Evolutionary conservation across 768 basidiomycete genomes (phyloP), one percentile per base, ranked within the genome.

Genomic region (Lentinula sp.): DNA sequence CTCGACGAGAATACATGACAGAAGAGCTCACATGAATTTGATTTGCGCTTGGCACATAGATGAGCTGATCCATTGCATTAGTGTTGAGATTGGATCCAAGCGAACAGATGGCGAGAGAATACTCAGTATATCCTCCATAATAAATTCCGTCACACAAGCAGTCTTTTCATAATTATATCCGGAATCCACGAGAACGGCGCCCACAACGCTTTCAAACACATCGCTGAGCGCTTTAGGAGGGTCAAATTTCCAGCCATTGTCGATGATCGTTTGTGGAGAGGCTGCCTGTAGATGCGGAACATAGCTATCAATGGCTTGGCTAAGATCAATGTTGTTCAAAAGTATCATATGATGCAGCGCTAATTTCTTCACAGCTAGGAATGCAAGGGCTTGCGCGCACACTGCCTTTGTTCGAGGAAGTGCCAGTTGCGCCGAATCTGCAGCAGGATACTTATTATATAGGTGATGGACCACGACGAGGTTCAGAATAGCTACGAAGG

Each of bases 171-270:
- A 86, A 64, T 91, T 74, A 67, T 87, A 91, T 4, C 81, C 85
- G 4, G 85, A 83, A 72, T 96, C 94, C 46, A 95, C 81, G 33
- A 96, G 81, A 18, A 96, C 77, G 2, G 91, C 93, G 1, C 92
- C 94, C 37, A 94, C 75, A 5, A 95, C 73, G 57, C 92, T 90
- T 73, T 96, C 94, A 57, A 95, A 79, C 4, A 93, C 82, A 68
- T 96, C 94, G 60, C 90, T 88, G 36, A 93, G 73, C 6, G 83
- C 87, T 72, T 96, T 96, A 0, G 94, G 93, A 8, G 93, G 91
- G 66, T 93, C 88, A 63, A 86, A 88, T 66, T 84, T 83, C 93
- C 92, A 95, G 6, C 88, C 85, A 39, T 81, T 78, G 12, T 80
- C 70, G 49, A 93, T 81, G 18, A 91, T 84, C 51, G 90, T 84